Conservation (phyloP, 2,329 filamentous ascomycete genomes). For the Fusarium paranaense region DNA sequence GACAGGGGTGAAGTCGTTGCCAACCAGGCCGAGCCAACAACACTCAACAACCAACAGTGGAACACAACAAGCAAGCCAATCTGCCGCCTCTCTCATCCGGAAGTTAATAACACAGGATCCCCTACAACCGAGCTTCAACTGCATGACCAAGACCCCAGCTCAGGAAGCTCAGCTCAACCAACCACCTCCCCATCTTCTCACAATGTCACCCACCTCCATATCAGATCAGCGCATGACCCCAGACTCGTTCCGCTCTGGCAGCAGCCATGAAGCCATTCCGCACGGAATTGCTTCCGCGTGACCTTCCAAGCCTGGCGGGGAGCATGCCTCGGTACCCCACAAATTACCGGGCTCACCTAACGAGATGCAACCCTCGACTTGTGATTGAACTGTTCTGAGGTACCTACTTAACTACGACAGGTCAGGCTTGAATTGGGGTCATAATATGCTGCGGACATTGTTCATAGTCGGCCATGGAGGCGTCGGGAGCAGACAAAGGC, state of each 20-base stretch:
- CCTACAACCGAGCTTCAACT: background rate
- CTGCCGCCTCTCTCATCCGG: background rate
- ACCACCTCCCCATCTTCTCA: background rate
- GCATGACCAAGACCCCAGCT: background rate
- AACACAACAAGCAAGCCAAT: background rate
- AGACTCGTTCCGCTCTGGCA: background rate
- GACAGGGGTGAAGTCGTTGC: background rate
- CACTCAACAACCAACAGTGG: background rate
- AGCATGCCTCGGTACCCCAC: slow-evolving; percentile 38
- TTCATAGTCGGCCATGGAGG: slow-evolving; percentile 50
- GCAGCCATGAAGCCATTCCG: background rate
- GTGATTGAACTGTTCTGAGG: slow-evolving; percentile 24
- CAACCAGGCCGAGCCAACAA: background rate
- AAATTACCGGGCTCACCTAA: slow-evolving; percentile 4
- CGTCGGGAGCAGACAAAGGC: slow-evolving; percentile 60
- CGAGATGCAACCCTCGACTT: slow-evolving; percentile 23
- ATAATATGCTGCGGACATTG: background rate
- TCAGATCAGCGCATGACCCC: background rate
- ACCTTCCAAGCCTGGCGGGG: slow-evolving; percentile 18
- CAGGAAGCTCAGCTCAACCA: background rate
- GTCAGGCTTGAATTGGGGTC: background rate
- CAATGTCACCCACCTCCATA: background rate
- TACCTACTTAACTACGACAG: slow-evolving; percentile 7
- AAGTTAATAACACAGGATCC: background rate
- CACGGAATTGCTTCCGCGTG: slow-evolving; percentile 38